A percentile compares a stretch with the other conserved stretches of the same genome.
These are phyloP conservation scores for Stramenopiles sp. DNA, from an alignment of 352 stramenopile genomes.

Conservation along the genomic window DNA sequence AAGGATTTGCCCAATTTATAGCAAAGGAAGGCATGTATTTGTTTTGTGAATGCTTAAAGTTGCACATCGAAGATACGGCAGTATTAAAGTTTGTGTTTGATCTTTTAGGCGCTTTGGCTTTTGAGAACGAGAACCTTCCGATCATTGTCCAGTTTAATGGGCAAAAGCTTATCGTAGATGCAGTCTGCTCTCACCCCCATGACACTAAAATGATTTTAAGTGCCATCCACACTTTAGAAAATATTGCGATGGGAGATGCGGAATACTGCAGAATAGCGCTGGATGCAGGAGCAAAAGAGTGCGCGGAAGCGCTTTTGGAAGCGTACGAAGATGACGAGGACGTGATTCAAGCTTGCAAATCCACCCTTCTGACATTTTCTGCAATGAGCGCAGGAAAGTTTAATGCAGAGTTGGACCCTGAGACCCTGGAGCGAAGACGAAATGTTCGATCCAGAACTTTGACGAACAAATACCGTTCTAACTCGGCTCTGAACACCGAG, in stretches of 20 bases:
- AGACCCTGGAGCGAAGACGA: too few relatives aligned
- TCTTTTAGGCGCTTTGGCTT: constrained; percentile 28
- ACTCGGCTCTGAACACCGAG: too few relatives aligned
- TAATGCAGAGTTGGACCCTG: too few relatives aligned
- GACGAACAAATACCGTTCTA: too few relatives aligned
- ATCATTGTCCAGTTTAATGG: constrained; percentile 26
- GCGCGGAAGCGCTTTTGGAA: constrained; percentile 22
- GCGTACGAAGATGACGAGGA: constrained; percentile 22
- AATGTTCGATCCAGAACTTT: too few relatives aligned
- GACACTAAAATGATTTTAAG: constrained; percentile 21
- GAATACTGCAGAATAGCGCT: constrained; percentile 27
- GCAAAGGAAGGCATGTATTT: constrained; percentile 26
- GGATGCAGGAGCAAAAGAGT: constrained; percentile 23
- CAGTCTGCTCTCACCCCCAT: constrained; percentile 24
- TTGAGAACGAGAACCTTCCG: constrained; percentile 25
- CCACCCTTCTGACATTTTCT: constrained; percentile 25
- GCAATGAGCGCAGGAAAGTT: too few relatives aligned
- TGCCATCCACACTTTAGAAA: constrained; percentile 27
- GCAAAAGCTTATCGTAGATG: constrained; percentile 27
- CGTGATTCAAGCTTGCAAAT: constrained; percentile 23
- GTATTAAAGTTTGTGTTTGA: constrained; percentile 25
- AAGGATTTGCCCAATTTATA: constrained; percentile 23
- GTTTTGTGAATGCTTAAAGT: constrained; percentile 21
- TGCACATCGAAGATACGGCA: constrained; percentile 23
- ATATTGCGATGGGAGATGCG: constrained; percentile 21